Evolutionary conservation across 2,329 filamentous ascomycete genomes (phyloP), one percentile per base, ranked within the genome.

Genomic region (Colletotrichum sp.): DNA sequence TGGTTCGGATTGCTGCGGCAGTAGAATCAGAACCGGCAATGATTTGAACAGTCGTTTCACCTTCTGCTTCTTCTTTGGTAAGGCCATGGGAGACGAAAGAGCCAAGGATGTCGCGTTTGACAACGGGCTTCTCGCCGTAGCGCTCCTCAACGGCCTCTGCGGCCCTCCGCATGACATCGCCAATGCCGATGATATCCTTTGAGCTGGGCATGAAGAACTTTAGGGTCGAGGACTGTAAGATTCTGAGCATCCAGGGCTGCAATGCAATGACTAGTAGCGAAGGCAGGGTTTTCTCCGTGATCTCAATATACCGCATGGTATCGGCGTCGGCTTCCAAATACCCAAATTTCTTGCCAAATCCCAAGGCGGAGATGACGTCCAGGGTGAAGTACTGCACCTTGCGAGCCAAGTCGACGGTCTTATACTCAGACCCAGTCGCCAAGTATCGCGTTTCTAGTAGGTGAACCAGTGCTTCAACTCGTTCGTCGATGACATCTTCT

Each of bases 1-100:
- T 90, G 55, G 87, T 84, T 4, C 91, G 87, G 10, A 92, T 86
- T 2, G 87, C 87, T 1, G 89, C 90, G 1, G 91, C 89, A 0
- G 90, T 91, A 10, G 89, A 92, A 75, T 92, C 91, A 1, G 89
- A 90, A 7, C 91, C 91, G 6, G 90, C 90, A 6, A 90, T 34
- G 57, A 84, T 83, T 72, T 85, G 81, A 62, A 83, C 79, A 13
- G 85, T 79, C 1, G 83, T 78, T 75, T 85, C 86, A 75, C 89
- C 87, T 44, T 88, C 83, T 67, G 82, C 82, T 65, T 84, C 81
- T 24, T 80, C 77, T 62, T 79, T 81, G 16, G 78, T 81, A 26
- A 86, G 77, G n/a, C 84, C 85, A 65, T 85, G 82, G 4, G 79
- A 78, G 32, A 85, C 78, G 68, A 85, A 85, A 2, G 83, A 84